These are phyloP conservation scores for Trametes maxima DNA, from an alignment of 768 basidiomycete species.

Conservation along the genomic window DNA sequence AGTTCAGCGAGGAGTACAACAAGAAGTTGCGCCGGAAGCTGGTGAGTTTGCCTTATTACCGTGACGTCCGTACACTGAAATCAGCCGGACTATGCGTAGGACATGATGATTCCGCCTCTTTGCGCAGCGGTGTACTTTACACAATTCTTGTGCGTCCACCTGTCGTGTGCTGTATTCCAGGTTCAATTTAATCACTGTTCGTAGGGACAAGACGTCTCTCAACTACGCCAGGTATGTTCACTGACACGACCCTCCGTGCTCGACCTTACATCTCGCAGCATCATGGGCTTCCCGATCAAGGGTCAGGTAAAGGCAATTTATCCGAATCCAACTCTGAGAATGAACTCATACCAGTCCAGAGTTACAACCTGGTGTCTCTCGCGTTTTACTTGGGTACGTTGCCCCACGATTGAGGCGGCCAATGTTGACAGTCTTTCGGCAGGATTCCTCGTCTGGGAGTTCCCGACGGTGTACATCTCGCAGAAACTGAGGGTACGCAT, in stretches of 20 bases:
- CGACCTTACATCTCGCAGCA: constrained; percentile 36
- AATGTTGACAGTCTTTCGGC: neutral
- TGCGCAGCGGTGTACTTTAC: constrained; percentile 71
- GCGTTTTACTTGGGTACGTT: constrained; percentile 61
- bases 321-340: neutral
- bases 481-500: constrained; percentile 47
- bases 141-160: constrained; percentile 54
- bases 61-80: neutral
- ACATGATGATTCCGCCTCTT: constrained; percentile 53
- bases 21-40: constrained; percentile 57
- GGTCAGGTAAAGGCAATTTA: constrained; percentile 48
- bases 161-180: neutral
- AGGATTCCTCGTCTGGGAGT: constrained; percentile 65
- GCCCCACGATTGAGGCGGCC: neutral
- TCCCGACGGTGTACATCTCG: constrained; percentile 66
- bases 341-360: constrained; percentile 34
- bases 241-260: neutral
- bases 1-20: constrained; percentile 68
- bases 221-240: constrained; percentile 63
- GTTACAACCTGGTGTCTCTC: constrained; percentile 64
- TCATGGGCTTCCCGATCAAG: constrained; percentile 67
- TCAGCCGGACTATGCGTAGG: constrained; percentile 35
- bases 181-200: neutral
- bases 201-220: constrained; percentile 67
- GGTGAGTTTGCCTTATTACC: constrained; percentile 37